phyloP scores from a whole-genome alignment of 257 asterid genomes.

The Echium plantagineum region DNA sequence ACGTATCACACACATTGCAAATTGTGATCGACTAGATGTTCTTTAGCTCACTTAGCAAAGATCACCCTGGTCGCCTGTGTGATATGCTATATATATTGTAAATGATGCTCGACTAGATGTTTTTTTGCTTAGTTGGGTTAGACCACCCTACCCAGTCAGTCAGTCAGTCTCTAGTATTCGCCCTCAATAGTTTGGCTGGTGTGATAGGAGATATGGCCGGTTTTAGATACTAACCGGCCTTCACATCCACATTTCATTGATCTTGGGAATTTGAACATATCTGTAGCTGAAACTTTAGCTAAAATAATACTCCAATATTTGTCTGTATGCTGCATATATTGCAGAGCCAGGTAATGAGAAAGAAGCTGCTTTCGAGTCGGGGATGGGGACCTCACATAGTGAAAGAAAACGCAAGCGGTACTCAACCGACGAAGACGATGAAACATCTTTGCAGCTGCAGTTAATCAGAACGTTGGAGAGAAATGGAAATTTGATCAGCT shows the following conservation, averaged over 20 bases:
- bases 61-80: background rate
- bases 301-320: too few species aligned
- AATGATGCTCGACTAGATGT: background rate
- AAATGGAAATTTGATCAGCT: slow-evolving; percentile 51
- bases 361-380: slow-evolving; percentile 32
- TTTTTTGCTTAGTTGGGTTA: too few species aligned
- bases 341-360: slow-evolving; percentile 51
- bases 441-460: slow-evolving; percentile 33
- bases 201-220: background rate
- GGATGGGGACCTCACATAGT: slow-evolving; percentile 25
- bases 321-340: slow-evolving; percentile 7
- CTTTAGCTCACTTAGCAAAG: too few species aligned
- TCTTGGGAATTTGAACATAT: background rate
- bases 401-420: slow-evolving; percentile 55
- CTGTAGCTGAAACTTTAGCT: background rate
- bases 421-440: slow-evolving; percentile 28
- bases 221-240: background rate
- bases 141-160: too few species aligned
- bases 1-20: background rate
- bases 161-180: too few species aligned
- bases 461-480: slow-evolving; percentile 53
- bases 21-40: background rate
- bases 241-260: too few species aligned
- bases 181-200: background rate
- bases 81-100: background rate